Conservation (phyloP, 495 filamentous ascomycete species). For the Aspergillus mulundensis region DNA sequence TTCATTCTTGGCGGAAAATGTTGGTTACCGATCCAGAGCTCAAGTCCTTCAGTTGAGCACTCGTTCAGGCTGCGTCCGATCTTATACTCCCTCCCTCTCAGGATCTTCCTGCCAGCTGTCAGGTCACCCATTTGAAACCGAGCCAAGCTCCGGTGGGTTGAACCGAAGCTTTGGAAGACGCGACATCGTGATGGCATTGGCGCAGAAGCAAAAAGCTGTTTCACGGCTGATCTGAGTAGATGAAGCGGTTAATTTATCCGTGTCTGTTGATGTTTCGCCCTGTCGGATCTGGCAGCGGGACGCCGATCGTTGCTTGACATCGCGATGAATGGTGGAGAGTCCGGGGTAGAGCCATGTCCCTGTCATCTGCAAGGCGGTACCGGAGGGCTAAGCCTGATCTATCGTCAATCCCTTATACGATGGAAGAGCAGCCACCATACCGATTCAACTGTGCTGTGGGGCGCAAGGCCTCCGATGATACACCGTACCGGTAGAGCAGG, state of each 20-base stretch:
- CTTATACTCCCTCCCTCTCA: not conserved
- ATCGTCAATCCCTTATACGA: too few relatives aligned
- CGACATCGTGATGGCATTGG: not conserved
- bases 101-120: not conserved
- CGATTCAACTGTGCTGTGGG: too few relatives aligned
- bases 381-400: too few relatives aligned
- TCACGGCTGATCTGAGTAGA: not conserved
- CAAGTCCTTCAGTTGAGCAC: too few relatives aligned
- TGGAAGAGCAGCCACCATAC: too few relatives aligned
- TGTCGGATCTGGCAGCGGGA: slow-evolving; percentile 9
- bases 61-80: not conserved
- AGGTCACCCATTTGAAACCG: not conserved
- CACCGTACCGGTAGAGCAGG: too few relatives aligned
- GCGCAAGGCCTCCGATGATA: too few relatives aligned
- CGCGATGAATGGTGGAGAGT: slow-evolving; percentile 1
- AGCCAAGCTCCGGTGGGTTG: not conserved
- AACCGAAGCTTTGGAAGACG: not conserved
- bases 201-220: not conserved
- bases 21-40: too few relatives aligned
- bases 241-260: slow-evolving; percentile 1
- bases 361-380: not conserved
- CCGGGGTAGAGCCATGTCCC: not conserved
- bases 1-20: slow-evolving; percentile 6
- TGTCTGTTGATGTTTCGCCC: slow-evolving; percentile 6
- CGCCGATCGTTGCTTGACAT: slow-evolving; percentile 2